These are phyloP conservation scores for Petunia secreta DNA, from an alignment of 257 asterid species.

Conservation along the genomic window DNA sequence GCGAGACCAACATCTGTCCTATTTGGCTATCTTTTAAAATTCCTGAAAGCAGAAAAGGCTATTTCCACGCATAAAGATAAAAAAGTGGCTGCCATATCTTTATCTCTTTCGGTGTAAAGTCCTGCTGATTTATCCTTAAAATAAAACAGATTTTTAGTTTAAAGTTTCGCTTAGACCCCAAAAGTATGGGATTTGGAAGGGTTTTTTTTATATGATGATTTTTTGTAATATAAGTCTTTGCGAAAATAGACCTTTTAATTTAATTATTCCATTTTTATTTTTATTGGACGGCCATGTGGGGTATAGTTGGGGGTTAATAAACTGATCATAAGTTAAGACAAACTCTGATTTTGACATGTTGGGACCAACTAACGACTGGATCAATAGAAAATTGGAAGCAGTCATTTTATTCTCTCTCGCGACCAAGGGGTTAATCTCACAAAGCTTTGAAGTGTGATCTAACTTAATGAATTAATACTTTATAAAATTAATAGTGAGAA, in stretches of 20 bases:
- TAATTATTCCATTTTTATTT: slow-evolving; percentile 21
- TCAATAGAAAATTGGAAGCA: neutral
- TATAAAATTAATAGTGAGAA: neutral
- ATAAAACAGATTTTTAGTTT: slow-evolving; percentile 14
- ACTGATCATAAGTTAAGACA: neutral
- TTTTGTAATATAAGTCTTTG: neutral
- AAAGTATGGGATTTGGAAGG: neutral
- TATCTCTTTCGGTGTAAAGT: slow-evolving; percentile 51
- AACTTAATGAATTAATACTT: neutral
- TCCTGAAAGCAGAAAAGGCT: neutral
- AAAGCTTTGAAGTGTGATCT: neutral
- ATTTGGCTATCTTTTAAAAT: neutral
- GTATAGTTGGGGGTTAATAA: slow-evolving; percentile 21
- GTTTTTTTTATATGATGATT: neutral
- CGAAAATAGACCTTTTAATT: slow-evolving; percentile 33
- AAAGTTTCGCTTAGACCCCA: neutral
- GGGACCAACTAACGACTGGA: neutral
- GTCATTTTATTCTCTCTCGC: neutral
- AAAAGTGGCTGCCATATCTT: slow-evolving; percentile 30
- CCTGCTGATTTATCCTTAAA: slow-evolving; percentile 33
- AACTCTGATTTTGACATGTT: slow-evolving; percentile 10
- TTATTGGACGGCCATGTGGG: slow-evolving; percentile 38
- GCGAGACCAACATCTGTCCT: slow-evolving; percentile 21
- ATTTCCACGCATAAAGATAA: slow-evolving; percentile 23
- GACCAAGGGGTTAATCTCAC: neutral